Conservation (phyloP, 768 basidiomycete genomes). For the Clitopilus passeckerianus region DNA sequence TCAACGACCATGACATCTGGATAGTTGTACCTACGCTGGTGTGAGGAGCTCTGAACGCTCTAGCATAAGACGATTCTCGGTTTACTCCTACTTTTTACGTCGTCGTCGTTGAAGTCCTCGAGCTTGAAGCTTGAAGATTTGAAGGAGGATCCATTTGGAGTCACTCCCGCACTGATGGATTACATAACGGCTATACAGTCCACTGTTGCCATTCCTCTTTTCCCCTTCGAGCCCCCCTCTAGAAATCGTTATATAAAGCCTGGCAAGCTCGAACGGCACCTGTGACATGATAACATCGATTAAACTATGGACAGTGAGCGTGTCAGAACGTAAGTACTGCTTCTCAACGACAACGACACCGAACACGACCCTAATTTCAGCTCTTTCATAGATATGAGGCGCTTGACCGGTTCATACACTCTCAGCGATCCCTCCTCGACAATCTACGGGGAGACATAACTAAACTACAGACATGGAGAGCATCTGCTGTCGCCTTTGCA, state of each 20-base stretch:
- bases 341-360: not conserved
- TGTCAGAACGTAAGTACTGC: slow-evolving; percentile 28
- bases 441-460: slow-evolving; percentile 62
- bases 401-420: slow-evolving; percentile 60
- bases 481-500: slow-evolving; percentile 22
- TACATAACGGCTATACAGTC: not conserved
- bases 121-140: not conserved
- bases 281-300: not conserved
- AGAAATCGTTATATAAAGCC: not conserved
- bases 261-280: not conserved
- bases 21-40: no score
- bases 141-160: not conserved
- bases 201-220: not conserved
- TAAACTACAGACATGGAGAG: slow-evolving; percentile 41
- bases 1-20: no score
- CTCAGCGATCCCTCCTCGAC: slow-evolving; percentile 54
- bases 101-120: no score
- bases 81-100: no score
- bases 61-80: no score
- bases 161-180: not conserved
- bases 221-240: not conserved
- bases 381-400: slow-evolving; percentile 45
- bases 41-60: no score
- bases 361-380: not conserved
- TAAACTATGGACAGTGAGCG: slow-evolving; percentile 29